These are phyloP conservation scores for Curvularia eragrostidis DNA, from an alignment of 2,329 filamentous ascomycete genomes.

Conservation along the genomic window DNA sequence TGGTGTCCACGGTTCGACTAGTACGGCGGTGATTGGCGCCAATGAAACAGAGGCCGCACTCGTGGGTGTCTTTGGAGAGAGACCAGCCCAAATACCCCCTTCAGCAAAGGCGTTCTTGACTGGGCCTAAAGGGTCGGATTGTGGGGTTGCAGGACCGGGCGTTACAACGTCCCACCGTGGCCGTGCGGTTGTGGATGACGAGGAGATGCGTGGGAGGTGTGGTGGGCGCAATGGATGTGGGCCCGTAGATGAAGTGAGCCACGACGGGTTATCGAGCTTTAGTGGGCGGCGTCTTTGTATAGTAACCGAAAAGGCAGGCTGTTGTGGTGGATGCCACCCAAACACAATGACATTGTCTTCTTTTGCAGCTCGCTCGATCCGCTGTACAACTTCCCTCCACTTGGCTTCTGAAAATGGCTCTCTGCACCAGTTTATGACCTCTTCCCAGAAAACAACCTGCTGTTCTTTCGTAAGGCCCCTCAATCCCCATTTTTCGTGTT, in stretches of 20 bases:
- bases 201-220: constrained; percentile 9
- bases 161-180: constrained; percentile 25
- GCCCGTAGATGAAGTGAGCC: constrained; percentile 11
- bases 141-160: constrained; percentile 20
- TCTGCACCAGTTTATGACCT: constrained; percentile 18
- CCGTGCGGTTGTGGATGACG: constrained; percentile 13
- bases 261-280: constrained; percentile 4
- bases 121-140: constrained; percentile 16
- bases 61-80: constrained; percentile 12
- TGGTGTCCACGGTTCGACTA: constrained; percentile 6
- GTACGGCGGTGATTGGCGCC: constrained; percentile 5
- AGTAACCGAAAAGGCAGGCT: not conserved
- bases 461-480: constrained; percentile 22
- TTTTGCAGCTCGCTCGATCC: constrained; percentile 7
- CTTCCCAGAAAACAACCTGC: constrained; percentile 11
- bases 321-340: not conserved
- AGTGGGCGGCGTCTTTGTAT: not conserved
- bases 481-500: constrained; percentile 25
- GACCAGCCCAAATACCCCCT: constrained; percentile 26
- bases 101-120: constrained; percentile 27
- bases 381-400: constrained; percentile 12
- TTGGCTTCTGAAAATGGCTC: constrained; percentile 21
- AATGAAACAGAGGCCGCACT: not conserved
- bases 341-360: constrained; percentile 15
- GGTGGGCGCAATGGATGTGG: constrained; percentile 7